Evolutionary conservation across 148 eudicot species (phyloP).

Genomic region (Vaccinium macrocarpon): DNA sequence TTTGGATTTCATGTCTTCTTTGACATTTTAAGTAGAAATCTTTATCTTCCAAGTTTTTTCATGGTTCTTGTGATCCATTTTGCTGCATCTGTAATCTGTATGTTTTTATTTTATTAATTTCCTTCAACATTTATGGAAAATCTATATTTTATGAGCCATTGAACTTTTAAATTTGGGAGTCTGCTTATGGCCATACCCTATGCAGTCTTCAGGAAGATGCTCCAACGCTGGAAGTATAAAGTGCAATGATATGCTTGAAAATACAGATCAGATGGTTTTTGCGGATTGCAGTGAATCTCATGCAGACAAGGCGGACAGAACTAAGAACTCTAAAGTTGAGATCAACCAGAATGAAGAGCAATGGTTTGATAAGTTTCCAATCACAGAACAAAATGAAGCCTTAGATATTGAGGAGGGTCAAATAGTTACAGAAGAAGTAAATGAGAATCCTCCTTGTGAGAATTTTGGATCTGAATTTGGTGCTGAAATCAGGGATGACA

Average conservation of each 20-base stretch:
- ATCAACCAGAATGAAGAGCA: conserved; percentile 10
- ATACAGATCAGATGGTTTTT: neutral
- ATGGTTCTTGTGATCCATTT: neutral
- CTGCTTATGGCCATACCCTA: conserved; percentile 17
- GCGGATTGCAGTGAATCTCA: neutral
- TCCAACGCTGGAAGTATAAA: conserved; percentile 19
- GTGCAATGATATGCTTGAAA: conserved; percentile 10
- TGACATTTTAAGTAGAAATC: neutral
- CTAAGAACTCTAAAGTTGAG: neutral
- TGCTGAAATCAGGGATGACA: conserved; percentile 14
- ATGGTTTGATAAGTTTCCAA: conserved; percentile 14
- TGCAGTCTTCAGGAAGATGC: conserved; percentile 35
- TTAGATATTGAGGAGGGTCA: conserved; percentile 45
- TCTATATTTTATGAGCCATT: neutral
- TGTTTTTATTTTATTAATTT: neutral
- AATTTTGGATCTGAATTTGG: neutral
- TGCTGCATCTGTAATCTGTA: neutral
- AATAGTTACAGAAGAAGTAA: conserved; percentile 33
- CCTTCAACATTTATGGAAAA: neutral
- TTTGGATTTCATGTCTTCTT: neutral
- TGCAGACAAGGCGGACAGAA: neutral
- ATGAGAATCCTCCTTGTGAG: conserved; percentile 5
- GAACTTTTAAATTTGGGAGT: conserved; percentile 14
- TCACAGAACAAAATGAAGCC: conserved; percentile 15
- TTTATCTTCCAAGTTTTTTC: neutral